phyloP scores from a whole-genome alignment of 2,329 filamentous ascomycete genomes.

The Colletotrichum spaethianum region DNA sequence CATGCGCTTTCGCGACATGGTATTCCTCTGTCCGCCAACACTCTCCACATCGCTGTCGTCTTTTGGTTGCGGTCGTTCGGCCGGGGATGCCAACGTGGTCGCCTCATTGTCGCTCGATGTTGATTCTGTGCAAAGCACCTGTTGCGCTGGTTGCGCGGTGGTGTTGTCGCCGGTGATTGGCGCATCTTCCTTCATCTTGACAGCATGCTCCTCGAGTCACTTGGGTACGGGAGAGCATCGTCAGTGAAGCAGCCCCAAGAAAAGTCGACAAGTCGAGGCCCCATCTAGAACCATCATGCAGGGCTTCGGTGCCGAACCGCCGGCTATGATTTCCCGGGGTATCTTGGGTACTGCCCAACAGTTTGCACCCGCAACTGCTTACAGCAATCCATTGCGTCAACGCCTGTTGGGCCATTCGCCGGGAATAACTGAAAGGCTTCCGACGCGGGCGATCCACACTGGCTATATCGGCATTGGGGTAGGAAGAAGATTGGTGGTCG shows the following conservation, averaged over 20 bases:
- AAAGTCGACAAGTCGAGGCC: not conserved
- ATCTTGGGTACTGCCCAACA: not conserved
- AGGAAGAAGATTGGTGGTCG: constrained; percentile 21
- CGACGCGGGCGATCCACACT: constrained; percentile 19
- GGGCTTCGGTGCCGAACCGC: constrained; percentile 31
- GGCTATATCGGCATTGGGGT: constrained; percentile 29
- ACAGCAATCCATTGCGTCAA: constrained; percentile 25
- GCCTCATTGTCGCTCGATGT: constrained; percentile 27
- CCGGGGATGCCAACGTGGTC: not conserved
- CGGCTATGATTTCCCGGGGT: constrained; percentile 16
- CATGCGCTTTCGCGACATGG: constrained; percentile 51
- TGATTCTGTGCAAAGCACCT: not conserved
- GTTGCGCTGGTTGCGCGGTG: not conserved
- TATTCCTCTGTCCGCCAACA: constrained; percentile 51
- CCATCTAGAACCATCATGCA: not conserved
- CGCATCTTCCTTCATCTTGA: constrained; percentile 31
- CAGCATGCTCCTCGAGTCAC: not conserved
- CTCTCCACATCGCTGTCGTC: constrained; percentile 44
- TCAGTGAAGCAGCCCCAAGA: not conserved
- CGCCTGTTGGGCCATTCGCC: not conserved
- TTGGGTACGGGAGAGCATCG: not conserved
- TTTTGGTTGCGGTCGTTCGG: not conserved
- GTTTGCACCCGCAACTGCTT: not conserved
- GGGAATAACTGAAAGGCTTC: not conserved
- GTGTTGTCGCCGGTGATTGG: not conserved